Evolutionary conservation across 1,139 yeast genomes (phyloP).

Genomic region (Geotrichum candidum): DNA sequence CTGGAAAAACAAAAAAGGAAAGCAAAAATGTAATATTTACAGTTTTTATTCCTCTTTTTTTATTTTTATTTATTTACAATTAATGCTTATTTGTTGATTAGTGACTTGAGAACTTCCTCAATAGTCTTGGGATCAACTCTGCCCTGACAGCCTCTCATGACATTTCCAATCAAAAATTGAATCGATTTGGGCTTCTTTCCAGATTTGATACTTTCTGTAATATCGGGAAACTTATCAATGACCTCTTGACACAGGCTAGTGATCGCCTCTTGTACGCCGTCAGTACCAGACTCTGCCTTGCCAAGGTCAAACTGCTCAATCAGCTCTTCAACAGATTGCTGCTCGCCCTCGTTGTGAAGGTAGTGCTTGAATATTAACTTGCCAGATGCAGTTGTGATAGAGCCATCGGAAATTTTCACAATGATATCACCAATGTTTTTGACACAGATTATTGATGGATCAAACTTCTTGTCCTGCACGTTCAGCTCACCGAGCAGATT

Average conservation of each 20-base stretch:
- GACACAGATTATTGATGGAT: slow-evolving; percentile 26
- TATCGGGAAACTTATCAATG: slow-evolving; percentile 46
- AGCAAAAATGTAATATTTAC: no score
- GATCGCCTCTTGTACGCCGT: slow-evolving; percentile 42
- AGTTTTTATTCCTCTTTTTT: no score
- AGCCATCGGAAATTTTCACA: slow-evolving; percentile 35
- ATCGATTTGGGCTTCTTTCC: slow-evolving; percentile 60
- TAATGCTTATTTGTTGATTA: slow-evolving; percentile 4
- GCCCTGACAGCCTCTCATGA: slow-evolving; percentile 75
- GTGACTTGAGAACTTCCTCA: slow-evolving; percentile 12
- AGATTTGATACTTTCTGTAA: slow-evolving; percentile 49
- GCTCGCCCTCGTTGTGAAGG: slow-evolving; percentile 43
- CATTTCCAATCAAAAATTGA: slow-evolving; percentile 75
- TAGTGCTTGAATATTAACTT: slow-evolving; percentile 56
- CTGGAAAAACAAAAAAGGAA: no score
- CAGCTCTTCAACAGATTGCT: slow-evolving; percentile 37
- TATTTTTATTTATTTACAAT: neutral
- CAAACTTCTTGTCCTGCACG: slow-evolving; percentile 43
- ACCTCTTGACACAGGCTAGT: slow-evolving; percentile 49
- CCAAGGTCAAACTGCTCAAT: slow-evolving; percentile 53
- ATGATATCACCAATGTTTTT: slow-evolving; percentile 43
- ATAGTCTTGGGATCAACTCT: slow-evolving; percentile 28
- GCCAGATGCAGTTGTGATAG: slow-evolving; percentile 55
- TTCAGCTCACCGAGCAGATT: slow-evolving; percentile 68
- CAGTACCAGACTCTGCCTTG: slow-evolving; percentile 31